Evolutionary conservation across 352 stramenopile genomes (phyloP), one percentile per base, ranked within the genome.

Genomic region (Pythium aristosporum): DNA sequence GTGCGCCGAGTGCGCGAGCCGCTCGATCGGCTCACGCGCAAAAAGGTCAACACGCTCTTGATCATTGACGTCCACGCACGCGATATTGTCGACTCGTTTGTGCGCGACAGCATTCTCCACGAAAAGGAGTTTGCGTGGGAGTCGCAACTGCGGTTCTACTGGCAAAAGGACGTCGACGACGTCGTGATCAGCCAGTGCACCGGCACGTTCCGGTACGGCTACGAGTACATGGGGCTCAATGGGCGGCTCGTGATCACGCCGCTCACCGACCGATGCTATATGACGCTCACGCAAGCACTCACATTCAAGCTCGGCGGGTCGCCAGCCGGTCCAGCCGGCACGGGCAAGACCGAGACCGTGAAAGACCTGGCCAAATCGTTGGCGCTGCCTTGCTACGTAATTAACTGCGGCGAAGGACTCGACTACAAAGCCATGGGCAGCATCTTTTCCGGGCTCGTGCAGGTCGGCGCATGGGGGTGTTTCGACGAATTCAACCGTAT

Each of bases 191-290:
- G 80, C 20, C 92, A 98, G 69, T 98, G 91, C 65, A 98, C 91
- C 0, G 92, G 90, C 12, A 88, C 77, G 16, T 97, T 98, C 58
- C 86, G 89, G 6, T 98, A 98, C 70, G 96, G 91, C 9, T 99
- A 98, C 70, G 96, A 99, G 72, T 99, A 98, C 70, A 69, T 98
- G n/a, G 96, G 96, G 8, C 98, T 98, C 63, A 97, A 88, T 36
- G 98, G 97, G 44, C 83, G 96, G 10, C 76, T 99, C 3, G 95
- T 99, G 53, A 98, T 99, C 68, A 99, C 96, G 5, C 96, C 96
- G 4, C 67, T 99, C 21, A 98, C 95, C 0, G 95, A 98, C 69
- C 98, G 98, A 61, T 98, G 94, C 68, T 98, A 98, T 72, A 58
- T 98, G 34, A 98, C 95, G 23, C 77, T 98, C 11, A 98, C 98